Conservation (phyloP, 768 basidiomycete genomes). For the Pleurotus tuber-regium region DNA sequence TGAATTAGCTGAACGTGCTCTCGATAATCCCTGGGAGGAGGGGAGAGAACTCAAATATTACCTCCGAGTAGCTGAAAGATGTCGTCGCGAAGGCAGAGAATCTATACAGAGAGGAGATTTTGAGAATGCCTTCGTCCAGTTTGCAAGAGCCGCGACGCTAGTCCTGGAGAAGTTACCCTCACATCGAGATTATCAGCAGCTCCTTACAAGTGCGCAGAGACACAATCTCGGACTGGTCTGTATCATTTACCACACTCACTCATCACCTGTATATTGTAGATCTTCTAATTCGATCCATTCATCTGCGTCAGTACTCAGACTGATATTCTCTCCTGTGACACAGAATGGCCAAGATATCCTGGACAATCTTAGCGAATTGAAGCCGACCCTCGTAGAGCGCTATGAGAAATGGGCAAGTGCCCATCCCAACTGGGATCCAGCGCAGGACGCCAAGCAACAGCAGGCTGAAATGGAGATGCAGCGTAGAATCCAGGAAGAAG, state of each 20-base stretch:
- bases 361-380: slow-evolving; percentile 60
- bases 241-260: slow-evolving; percentile 18
- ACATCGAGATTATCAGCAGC: slow-evolving; percentile 61
- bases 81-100: slow-evolving; percentile 53
- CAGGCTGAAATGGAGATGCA: slow-evolving; percentile 18
- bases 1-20: slow-evolving; percentile 63
- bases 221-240: slow-evolving; percentile 69
- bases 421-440: slow-evolving; percentile 31
- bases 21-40: slow-evolving; percentile 54
- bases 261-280: not conserved
- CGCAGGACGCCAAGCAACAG: slow-evolving; percentile 3
- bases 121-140: slow-evolving; percentile 70
- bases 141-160: slow-evolving; percentile 72
- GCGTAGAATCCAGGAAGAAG: slow-evolving; percentile 18
- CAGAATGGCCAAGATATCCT: slow-evolving; percentile 80
- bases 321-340: slow-evolving; percentile 12
- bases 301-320: slow-evolving; percentile 9
- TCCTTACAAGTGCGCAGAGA: slow-evolving; percentile 57
- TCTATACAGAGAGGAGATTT: slow-evolving; percentile 50
- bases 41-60: slow-evolving; percentile 61
- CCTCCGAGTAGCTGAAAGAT: slow-evolving; percentile 62
- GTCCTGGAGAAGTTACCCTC: slow-evolving; percentile 77
- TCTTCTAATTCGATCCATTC: not conserved
- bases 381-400: slow-evolving; percentile 58
- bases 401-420: slow-evolving; percentile 57